phyloP scores from a whole-genome alignment of 345 rosid genomes.

The Viola odorata region DNA sequence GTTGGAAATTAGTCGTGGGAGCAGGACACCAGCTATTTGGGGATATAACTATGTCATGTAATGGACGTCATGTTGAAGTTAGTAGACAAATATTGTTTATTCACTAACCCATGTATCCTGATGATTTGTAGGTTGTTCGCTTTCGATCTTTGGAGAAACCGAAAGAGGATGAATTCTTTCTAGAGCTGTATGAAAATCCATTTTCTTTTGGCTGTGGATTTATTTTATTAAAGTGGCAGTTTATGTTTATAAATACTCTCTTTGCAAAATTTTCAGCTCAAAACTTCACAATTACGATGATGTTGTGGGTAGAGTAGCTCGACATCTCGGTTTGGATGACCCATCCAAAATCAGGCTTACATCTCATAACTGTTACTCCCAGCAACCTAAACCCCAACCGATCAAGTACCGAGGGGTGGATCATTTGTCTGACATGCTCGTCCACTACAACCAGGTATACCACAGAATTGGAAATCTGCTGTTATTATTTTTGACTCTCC shows the following conservation, averaged over 20 bases:
- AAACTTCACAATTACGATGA: conserved; percentile 91
- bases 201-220: neutral
- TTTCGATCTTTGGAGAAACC: conserved; percentile 72
- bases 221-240: neutral
- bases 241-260: neutral
- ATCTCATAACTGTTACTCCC: conserved; percentile 96
- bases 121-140: conserved; percentile 40
- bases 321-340: conserved; percentile 74
- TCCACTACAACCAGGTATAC: conserved; percentile 86
- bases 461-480: neutral
- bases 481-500: neutral
- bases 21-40: too few relatives aligned
- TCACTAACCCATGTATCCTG: neutral
- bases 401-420: conserved; percentile 87
- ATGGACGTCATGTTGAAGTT: too few relatives aligned
- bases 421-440: conserved; percentile 83
- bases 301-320: conserved; percentile 83
- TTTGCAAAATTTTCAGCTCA: conserved; percentile 43
- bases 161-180: conserved; percentile 73
- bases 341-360: conserved; percentile 92
- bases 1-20: too few relatives aligned
- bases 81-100: too few relatives aligned
- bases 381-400: conserved; percentile 96
- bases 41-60: too few relatives aligned
- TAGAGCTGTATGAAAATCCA: conserved; percentile 18